phyloP scores from a whole-genome alignment of 1,284 basidiomycete species.

The Farysia itapuensis region DNA sequence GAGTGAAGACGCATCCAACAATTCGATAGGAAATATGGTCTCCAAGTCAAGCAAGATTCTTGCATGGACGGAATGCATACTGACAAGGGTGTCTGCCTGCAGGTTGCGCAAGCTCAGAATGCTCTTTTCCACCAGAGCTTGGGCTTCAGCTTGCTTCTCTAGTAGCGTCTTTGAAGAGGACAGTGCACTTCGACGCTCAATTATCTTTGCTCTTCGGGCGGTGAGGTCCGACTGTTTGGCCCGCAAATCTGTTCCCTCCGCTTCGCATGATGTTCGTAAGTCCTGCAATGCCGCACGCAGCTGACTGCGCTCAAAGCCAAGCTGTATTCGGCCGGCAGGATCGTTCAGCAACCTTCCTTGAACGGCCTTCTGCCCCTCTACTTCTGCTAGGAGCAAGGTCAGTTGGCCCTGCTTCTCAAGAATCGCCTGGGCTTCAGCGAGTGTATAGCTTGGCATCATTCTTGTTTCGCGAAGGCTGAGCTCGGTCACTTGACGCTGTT shows the following conservation, averaged over 20 bases:
- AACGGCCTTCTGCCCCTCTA: constrained; percentile 2
- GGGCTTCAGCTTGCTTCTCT: not conserved
- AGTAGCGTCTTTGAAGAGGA: constrained; percentile 2
- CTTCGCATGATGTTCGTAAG: constrained; percentile 5
- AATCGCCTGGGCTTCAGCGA: constrained; percentile 13
- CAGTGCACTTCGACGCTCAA: constrained; percentile 11
- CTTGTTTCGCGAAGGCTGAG: constrained; percentile 36
- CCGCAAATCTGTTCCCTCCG: constrained; percentile 8
- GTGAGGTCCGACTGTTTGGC: constrained; percentile 5
- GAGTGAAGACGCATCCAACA: constrained; percentile 48
- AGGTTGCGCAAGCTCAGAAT: not conserved
- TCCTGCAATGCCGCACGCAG: constrained; percentile 6
- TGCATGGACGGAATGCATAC: constrained; percentile 25
- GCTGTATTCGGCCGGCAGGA: constrained; percentile 8
- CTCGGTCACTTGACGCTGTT: constrained; percentile 23
- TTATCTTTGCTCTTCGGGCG: constrained; percentile 3
- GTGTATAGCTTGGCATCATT: constrained; percentile 39
- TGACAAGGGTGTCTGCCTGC: constrained; percentile 2
- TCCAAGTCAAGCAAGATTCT: constrained; percentile 48
- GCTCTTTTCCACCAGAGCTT: not conserved
- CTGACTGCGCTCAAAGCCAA: constrained; percentile 17
- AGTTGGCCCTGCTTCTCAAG: constrained; percentile 13
- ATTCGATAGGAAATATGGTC: constrained; percentile 54
- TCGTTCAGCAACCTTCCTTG: constrained; percentile 5
- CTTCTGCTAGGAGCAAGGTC: constrained; percentile 1